Evolutionary conservation across 2,329 filamentous ascomycete species (phyloP), one percentile per base, ranked within the genome.

Genomic region (Ceratocystis smalleyi): DNA sequence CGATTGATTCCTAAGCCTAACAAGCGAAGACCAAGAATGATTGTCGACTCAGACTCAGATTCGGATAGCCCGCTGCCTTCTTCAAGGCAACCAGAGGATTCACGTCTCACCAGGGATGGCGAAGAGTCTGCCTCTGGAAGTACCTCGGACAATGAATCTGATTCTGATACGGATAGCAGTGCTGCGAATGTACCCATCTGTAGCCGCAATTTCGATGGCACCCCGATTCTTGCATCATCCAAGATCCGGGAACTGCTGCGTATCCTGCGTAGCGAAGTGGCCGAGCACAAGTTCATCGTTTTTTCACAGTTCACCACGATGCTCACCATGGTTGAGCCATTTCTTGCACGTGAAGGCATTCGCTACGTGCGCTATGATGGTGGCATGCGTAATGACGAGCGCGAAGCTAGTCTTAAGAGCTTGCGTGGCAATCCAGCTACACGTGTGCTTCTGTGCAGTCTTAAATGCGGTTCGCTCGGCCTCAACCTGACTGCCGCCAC

Each of bases 261-360:
- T 67, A 88, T 99, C 62, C 82, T 99, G 7, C 82, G 85, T 68
- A 83, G 83, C 55, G 94, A 99, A 74, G 85, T 85, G 0, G 77
- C 80, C 1, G 80, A 90, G 66, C 89, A 96, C 80, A 99, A 99
- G 73, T 95, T 96, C 72, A 99, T 99, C 70, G 91, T 99, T 68
- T 99, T 99, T 75, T 96, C 91, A 1, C 90, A 97, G 71, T 99
- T 99, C 75, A 99, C 94, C 0, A 94, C 90, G 0, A 99, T 99
- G 94, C 84, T 99, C 57, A 89, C 97, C 76, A 84, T 97, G 32
- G 85, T 99, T 68, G 91, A 97, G 72, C 94, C 94, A 1, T 96
- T 97, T 75, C 79, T 99, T 66, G 80, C 81, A 57, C 81, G 84
- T 60, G 84, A 87, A 15, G 83, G 84, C 15, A 86, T 96, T 73